Evolutionary conservation across 2,329 filamentous ascomycete species (phyloP), one percentile per base, ranked within the genome.

Genomic region (Aspergillus fructus): DNA sequence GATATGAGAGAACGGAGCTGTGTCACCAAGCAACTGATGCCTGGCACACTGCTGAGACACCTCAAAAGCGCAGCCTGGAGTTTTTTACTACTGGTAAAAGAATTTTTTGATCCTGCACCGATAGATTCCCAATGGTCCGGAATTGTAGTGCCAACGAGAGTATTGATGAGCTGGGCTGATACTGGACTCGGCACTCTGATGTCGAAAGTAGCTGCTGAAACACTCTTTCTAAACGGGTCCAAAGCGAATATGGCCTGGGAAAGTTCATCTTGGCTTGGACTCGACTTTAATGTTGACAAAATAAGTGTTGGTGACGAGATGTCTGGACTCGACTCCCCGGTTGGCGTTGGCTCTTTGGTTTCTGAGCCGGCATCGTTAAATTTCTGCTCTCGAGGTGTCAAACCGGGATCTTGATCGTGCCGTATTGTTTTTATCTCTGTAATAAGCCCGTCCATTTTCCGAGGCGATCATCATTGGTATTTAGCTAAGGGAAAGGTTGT

Each of bases 101-200:
- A 47, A 27, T 33, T 58, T 59, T 66, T 55, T 27, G 46, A 55
- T 48, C 56, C 62, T 40, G 65, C 58, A 39, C 79, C 75, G 15
- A 93, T 68, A 8, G 85, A 67, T 3, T 79, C 70, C 93, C 94
- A 97, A 74, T 93, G 96, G 68, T 93, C 90, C 1, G 90, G 89
- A 7, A 91, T 78, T 24, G 89, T 92, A 33, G 87, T 84, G 15
- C 83, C 87, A 58, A 96, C 85, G 37, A 99, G 76, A 3, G 85
- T 77, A 68, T 92, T 87, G 52, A 93, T 79, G 33, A 97, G 84
- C 65, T 92, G 89, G 19, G 91, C 86, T 56, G 86, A 84, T 59
- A 85, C 77, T 1, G 93, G 87, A 33, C 83, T 83, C 3, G 91
- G 87, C 3, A 78, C 72, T 45, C 80, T 78, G 49, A 93, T 81